Evolutionary conservation across 1,139 yeast genomes (phyloP).

Genomic region (Geotrichum reessii): DNA sequence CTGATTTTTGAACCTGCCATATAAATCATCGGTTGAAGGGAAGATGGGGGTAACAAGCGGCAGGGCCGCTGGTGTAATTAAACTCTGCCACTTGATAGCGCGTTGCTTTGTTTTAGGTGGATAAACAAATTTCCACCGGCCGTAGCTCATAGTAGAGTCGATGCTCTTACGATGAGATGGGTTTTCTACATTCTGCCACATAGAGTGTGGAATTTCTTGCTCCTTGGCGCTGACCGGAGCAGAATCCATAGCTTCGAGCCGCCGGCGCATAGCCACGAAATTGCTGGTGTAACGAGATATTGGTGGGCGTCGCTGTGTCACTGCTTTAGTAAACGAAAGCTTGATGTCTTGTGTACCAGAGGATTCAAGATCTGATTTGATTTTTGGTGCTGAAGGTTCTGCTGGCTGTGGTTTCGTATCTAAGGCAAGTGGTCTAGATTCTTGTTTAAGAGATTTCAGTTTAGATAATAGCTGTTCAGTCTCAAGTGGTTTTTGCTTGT

Average conservation of each 20-base stretch:
- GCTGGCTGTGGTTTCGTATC: neutral
- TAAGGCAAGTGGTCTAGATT: neutral
- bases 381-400: neutral
- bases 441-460: neutral
- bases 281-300: neutral
- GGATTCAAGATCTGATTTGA: neutral
- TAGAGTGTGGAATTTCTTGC: neutral
- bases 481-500: neutral
- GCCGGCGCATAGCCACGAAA: neutral
- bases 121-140: constrained; percentile 86
- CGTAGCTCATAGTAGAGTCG: constrained; percentile 36
- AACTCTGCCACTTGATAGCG: constrained; percentile 82
- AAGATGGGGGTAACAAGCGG: constrained; percentile 75
- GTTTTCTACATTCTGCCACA: constrained; percentile 29
- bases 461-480: neutral
- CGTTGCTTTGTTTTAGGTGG: constrained; percentile 62
- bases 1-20: constrained; percentile 42
- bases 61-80: constrained; percentile 85
- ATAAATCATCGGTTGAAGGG: constrained; percentile 60
- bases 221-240: neutral
- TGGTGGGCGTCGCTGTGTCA: neutral
- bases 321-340: neutral
- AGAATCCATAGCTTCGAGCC: neutral
- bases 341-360: neutral
- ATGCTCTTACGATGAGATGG: constrained; percentile 27